phyloP scores from a whole-genome alignment of 306 rosid species.

The Pueraria montana region DNA sequence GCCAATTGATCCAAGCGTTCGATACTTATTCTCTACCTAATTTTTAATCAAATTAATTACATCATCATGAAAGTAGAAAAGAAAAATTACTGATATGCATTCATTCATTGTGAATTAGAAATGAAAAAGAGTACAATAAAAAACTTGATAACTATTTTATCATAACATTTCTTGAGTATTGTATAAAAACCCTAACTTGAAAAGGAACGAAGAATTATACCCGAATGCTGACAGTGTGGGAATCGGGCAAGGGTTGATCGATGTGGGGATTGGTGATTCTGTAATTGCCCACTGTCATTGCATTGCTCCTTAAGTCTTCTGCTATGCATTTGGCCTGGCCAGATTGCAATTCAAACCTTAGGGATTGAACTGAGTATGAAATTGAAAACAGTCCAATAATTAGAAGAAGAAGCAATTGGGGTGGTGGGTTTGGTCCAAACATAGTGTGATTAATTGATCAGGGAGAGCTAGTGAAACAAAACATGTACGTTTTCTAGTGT shows the following conservation, averaged over 20 bases:
- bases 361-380: conserved; percentile 53
- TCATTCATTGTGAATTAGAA: not conserved
- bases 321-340: conserved; percentile 70
- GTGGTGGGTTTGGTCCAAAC: conserved; percentile 29
- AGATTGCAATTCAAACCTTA: conserved; percentile 73
- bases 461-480: not conserved
- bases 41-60: too few species aligned
- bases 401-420: conserved; percentile 22
- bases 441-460: not conserved
- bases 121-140: not conserved
- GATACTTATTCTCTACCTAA: not conserved
- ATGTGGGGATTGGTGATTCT: conserved; percentile 54
- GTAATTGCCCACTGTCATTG: conserved; percentile 76
- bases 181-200: not conserved
- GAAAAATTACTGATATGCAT: not conserved
- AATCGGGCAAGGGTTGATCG: conserved; percentile 55
- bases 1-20: too few species aligned
- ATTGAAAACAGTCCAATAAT: conserved; percentile 51
- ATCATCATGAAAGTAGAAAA: too few species aligned
- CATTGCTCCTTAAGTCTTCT: conserved; percentile 60
- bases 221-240: conserved; percentile 67
- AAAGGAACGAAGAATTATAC: conserved; percentile 29
- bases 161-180: not conserved
- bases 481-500: not conserved
- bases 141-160: not conserved